A percentile compares a stretch with the other conserved stretches of the same genome.
Evolutionary conservation across 2,329 filamentous ascomycete genomes (phyloP).

Genomic region (Fusarium decemcellulare): DNA sequence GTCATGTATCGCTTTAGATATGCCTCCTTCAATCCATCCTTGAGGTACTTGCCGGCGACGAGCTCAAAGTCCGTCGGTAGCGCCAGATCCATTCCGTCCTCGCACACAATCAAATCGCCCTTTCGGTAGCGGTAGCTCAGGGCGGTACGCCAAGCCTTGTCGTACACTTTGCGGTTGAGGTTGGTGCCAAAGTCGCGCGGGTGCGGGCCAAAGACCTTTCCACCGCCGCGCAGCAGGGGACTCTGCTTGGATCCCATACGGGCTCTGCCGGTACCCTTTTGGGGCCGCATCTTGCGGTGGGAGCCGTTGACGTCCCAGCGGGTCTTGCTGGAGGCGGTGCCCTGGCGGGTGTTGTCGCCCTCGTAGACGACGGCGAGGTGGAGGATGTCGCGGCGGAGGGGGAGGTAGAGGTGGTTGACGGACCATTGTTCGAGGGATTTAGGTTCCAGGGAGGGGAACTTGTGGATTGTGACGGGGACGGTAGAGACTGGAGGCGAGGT

Average conservation of each 20-base stretch:
- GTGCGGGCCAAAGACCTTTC: conserved; percentile 90
- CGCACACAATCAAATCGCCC: conserved; percentile 89
- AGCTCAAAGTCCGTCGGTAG: conserved; percentile 66
- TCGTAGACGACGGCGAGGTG: conserved; percentile 95
- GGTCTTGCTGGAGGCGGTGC: conserved; percentile 87
- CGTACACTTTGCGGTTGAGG: conserved; percentile 91
- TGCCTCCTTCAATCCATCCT: conserved; percentile 66
- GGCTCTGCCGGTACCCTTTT: conserved; percentile 88
- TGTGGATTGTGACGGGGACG: conserved; percentile 88
- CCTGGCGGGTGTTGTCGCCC: conserved; percentile 88
- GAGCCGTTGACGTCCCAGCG: conserved; percentile 88
- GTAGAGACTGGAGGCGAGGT: conserved; percentile 62
- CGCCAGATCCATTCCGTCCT: conserved; percentile 80
- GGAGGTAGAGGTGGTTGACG: conserved; percentile 86
- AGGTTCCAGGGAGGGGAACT: conserved; percentile 91
- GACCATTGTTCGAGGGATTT: conserved; percentile 83
- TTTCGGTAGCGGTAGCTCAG: conserved; percentile 91
- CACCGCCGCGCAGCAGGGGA: conserved; percentile 86
- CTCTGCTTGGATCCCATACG: conserved; percentile 86
- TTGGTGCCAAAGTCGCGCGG: conserved; percentile 91
- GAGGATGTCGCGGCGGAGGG: conserved; percentile 90
- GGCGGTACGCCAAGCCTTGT: conserved; percentile 94
- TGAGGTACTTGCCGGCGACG: conserved; percentile 57
- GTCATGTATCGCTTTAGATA: conserved; percentile 74
- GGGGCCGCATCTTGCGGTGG: conserved; percentile 82